Percentiles rank a stretch among this genome's conserved stretches.
Conservation (phyloP, 1,139 yeast genomes). For the Suhomyces bolitotheri region DNA sequence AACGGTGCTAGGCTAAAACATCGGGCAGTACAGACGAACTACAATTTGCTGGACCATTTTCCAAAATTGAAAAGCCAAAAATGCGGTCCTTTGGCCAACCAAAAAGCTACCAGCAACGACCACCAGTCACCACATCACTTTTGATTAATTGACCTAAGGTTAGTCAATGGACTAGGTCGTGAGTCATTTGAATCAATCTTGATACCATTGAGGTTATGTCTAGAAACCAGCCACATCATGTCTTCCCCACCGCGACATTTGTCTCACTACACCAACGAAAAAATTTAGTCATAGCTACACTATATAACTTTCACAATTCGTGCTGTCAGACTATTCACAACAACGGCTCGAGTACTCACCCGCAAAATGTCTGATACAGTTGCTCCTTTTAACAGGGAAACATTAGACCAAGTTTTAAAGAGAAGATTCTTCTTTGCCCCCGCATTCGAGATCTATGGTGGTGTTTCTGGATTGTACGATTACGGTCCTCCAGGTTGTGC, state of each 20-base stretch:
- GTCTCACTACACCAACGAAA: conserved; percentile 1
- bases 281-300: background rate
- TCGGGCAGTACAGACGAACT: too few species aligned
- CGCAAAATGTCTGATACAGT: conserved; percentile 34
- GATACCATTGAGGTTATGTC: too few species aligned
- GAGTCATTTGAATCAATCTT: too few species aligned
- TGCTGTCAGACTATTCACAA: conserved; percentile 6
- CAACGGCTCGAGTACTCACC: conserved; percentile 2
- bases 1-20: too few species aligned
- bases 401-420: conserved; percentile 85
- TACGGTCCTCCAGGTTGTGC: conserved; percentile 99
- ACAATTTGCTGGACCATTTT: too few species aligned
- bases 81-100: too few species aligned
- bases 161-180: too few species aligned
- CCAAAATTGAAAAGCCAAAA: too few species aligned
- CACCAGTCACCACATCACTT: too few species aligned
- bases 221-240: too few species aligned
- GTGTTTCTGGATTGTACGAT: conserved; percentile 96
- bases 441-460: conserved; percentile 95
- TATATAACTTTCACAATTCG: conserved; percentile 6
- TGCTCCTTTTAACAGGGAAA: conserved; percentile 72
- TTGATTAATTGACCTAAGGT: too few species aligned
- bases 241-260: background rate
- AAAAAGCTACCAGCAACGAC: too few species aligned
- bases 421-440: conserved; percentile 98